These are phyloP conservation scores for Leccinum laetum DNA, from an alignment of 1,284 basidiomycete species.

Conservation along the genomic window DNA sequence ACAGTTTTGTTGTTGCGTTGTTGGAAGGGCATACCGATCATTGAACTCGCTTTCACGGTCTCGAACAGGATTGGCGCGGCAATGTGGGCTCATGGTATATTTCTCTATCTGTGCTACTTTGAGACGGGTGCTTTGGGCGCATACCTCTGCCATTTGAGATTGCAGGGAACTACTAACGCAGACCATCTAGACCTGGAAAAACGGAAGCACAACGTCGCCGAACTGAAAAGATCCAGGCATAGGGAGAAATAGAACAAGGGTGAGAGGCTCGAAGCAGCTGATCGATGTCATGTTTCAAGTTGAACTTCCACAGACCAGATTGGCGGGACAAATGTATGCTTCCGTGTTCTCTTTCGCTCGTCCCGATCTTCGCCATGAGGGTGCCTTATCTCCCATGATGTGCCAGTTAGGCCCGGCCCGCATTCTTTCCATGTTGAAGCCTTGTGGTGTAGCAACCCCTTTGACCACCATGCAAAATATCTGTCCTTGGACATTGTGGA, in stretches of 20 bases:
- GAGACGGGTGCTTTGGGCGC: too few species aligned
- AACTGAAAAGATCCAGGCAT: constrained; percentile 6
- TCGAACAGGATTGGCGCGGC: constrained; percentile 87
- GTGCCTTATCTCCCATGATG: too few species aligned
- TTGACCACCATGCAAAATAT: too few species aligned
- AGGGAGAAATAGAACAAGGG: neutral
- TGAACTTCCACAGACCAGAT: neutral
- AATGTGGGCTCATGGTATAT: constrained; percentile 86
- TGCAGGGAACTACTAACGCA: constrained; percentile 5
- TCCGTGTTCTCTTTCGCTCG: too few species aligned
- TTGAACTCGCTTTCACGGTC: constrained; percentile 79
- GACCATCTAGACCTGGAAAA: constrained; percentile 67
- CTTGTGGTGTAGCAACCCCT: too few species aligned
- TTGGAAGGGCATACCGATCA: constrained; percentile 76
- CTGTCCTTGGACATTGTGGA: neutral
- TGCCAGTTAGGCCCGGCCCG: too few species aligned
- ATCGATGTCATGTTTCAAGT: neutral
- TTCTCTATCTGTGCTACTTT: neutral
- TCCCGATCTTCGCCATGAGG: too few species aligned
- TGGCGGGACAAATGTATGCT: neutral
- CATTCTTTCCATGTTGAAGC: too few species aligned
- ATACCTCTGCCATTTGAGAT: neutral
- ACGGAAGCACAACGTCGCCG: constrained; percentile 65
- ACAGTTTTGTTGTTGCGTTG: constrained; percentile 70
- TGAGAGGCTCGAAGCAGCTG: neutral